phyloP scores from a whole-genome alignment of 768 basidiomycete genomes.

The Lentinula detonsa region DNA sequence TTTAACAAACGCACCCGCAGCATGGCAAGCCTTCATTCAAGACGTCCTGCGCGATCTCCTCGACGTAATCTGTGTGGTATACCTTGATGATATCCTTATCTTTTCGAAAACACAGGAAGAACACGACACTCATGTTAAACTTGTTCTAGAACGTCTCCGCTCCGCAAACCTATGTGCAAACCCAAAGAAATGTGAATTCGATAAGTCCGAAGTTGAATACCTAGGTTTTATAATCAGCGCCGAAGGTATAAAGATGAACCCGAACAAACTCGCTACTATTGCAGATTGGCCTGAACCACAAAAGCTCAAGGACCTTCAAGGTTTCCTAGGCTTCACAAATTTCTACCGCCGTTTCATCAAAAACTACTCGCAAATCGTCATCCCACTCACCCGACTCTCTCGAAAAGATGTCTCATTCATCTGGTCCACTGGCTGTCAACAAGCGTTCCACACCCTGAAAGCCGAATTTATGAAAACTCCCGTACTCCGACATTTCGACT shows the following conservation, averaged over 20 bases:
- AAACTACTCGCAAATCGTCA: conserved; percentile 21
- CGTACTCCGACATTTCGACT: too few relatives aligned
- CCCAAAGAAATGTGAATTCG: conserved; percentile 30
- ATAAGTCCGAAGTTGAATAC: neutral
- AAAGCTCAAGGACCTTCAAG: conserved; percentile 24
- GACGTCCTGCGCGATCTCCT: conserved; percentile 30
- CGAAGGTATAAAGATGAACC: conserved; percentile 27
- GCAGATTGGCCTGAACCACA: conserved; percentile 30
- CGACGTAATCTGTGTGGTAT: neutral
- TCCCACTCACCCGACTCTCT: conserved; percentile 21
- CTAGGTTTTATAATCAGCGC: conserved; percentile 17
- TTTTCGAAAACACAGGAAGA: conserved; percentile 20
- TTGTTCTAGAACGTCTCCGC: conserved; percentile 16
- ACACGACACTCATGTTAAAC: conserved; percentile 12
- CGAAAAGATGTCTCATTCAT: conserved; percentile 18
- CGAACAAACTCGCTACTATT: conserved; percentile 28
- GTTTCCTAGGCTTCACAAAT: conserved; percentile 35
- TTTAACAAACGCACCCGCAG: conserved; percentile 25
- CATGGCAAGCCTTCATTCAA: conserved; percentile 35
- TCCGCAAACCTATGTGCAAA: conserved; percentile 24
- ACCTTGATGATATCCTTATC: conserved; percentile 34
- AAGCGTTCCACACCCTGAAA: too few relatives aligned
- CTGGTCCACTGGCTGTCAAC: conserved; percentile 14
- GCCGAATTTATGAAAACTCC: too few relatives aligned
- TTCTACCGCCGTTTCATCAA: conserved; percentile 11